Evolutionary conservation across 2,329 filamentous ascomycete species (phyloP).

Genomic region (Botrytis porri): DNA sequence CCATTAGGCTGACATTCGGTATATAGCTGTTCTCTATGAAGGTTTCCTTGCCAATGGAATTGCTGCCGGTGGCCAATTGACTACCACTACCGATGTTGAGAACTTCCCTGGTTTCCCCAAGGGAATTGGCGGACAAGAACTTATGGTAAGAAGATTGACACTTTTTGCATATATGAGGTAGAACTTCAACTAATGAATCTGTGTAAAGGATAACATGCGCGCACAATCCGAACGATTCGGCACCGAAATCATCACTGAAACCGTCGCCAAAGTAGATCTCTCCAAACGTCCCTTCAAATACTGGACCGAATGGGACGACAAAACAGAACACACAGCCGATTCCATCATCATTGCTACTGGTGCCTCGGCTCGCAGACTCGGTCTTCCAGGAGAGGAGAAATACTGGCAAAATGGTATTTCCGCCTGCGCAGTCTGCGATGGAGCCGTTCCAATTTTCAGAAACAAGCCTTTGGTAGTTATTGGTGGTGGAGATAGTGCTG

Average conservation of each 20-base stretch:
- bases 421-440: slow-evolving; percentile 96
- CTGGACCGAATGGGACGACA: slow-evolving; percentile 86
- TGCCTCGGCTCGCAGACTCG: slow-evolving; percentile 81
- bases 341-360: slow-evolving; percentile 92
- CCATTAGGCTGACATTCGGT: background rate
- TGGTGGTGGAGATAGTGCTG: slow-evolving; percentile 92
- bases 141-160: slow-evolving; percentile 58
- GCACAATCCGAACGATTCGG: slow-evolving; percentile 88
- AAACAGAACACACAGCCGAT: slow-evolving; percentile 81
- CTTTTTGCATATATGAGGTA: background rate
- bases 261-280: slow-evolving; percentile 83
- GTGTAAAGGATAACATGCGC: slow-evolving; percentile 72
- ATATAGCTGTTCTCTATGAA: slow-evolving; percentile 79
- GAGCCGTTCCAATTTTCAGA: slow-evolving; percentile 93
- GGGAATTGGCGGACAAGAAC: slow-evolving; percentile 77
- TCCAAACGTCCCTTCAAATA: slow-evolving; percentile 84
- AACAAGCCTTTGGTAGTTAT: slow-evolving; percentile 96
- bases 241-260: slow-evolving; percentile 90
- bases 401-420: slow-evolving; percentile 98
- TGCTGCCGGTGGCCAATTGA: slow-evolving; percentile 92
- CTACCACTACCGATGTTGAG: slow-evolving; percentile 96
- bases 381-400: slow-evolving; percentile 82
- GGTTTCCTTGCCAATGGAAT: slow-evolving; percentile 97
- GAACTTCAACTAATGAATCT: slow-evolving; percentile 1
- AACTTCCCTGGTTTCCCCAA: slow-evolving; percentile 96